Evolutionary conservation across 768 basidiomycete species (phyloP), one percentile per base, ranked within the genome.

Genomic region (Russula griseocarnosa): DNA sequence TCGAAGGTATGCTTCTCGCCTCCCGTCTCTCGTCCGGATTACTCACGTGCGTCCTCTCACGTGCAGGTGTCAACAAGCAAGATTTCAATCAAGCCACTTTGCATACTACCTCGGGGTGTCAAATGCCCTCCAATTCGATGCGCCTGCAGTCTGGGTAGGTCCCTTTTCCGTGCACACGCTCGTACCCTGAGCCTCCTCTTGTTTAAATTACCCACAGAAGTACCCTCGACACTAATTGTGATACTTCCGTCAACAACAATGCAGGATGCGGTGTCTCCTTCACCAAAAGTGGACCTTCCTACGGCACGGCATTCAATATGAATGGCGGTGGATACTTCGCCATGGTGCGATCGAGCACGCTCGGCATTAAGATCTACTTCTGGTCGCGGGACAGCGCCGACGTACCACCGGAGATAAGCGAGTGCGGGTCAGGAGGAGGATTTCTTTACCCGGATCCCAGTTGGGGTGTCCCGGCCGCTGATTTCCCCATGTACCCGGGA

Each of bases 261-360:
- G 76, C 79, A 69, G 87, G 87, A 14, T 89, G 87, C 69, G 84
- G 85, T 46, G 82, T 82, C 22, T 68, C 72, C 4, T 79, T 81
- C 68, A 69, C 62, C 18, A 71, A 71, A 5, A 64, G 73, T n/a
- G 72, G 75, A 20, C 20, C 32, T 10, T 81, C 81, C 11, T 83
- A 80, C 68, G 84, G 84, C 14, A 6, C 38, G 5, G 38, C 64
- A 16, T 84, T 86, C 74, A 86, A 86, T 70, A 32, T 40, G 14
- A 72, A 71, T 13, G 79, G 80, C 30, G 88, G 88, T 30, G 88
- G 88, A 0, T 85, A 76, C 76, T 88, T 79, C 70, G 85, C 76
- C 54, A 76, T 85, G 77, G 70, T 75, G 63, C 78, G 80, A 46
- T 75, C 78, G 28, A 59, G 50, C 9, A 40, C 63, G 0, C 73